Base-by-base conservation (phyloP, 345 rosid species). In the Litchi chinensis region DNA sequence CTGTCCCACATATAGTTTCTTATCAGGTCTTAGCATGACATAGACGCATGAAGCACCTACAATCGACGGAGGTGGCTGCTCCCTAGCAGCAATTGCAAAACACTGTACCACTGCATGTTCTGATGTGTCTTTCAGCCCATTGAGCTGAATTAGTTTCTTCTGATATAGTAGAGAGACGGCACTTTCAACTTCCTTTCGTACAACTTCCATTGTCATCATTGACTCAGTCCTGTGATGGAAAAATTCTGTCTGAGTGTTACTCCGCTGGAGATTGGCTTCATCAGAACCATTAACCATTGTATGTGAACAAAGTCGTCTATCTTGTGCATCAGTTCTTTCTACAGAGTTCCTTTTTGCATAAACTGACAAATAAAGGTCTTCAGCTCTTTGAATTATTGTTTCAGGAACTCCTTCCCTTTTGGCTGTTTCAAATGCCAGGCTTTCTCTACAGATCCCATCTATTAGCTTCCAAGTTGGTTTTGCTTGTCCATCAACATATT, bases 401-500 rank as follows among this genome's bases (percentile, higher is more conserved):
- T 91, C 95, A 1, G 97, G 89, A 74, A 96, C 80, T n/a, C 99
- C 99, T 89, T 96, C 99, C 79, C 68, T 90, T 88, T 86, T 92
- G 48, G 99, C 99, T 13, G 99, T 96, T 89, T 96, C 98, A 85
- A 96, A 96, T 65, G 99, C 99, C 52, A 96, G 98, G 85, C 99
- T 96, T 89, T 96, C 97, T 76, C 88, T 88, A 83, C 98, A 94
- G 63, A 91, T 84, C 68, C 99, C 99, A 84, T 96, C 98, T 44
- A 87, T 83, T 81, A 96, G 81, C 84, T 82, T 90, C 99, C 99
- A 96, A 28, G 97, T 96, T 48, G 99, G 97, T 83, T 83, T 91
- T 7, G 93, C 85, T 81, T 91, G 83, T 50, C 99, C 99, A 69
- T 91, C 88, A 12, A 90, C 75, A 56, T 83, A 84, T 39, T 88